Evolutionary conservation across 805 yeast species (phyloP), one percentile per base, ranked within the genome.

Genomic region (Yamadazyma phyllophila): DNA sequence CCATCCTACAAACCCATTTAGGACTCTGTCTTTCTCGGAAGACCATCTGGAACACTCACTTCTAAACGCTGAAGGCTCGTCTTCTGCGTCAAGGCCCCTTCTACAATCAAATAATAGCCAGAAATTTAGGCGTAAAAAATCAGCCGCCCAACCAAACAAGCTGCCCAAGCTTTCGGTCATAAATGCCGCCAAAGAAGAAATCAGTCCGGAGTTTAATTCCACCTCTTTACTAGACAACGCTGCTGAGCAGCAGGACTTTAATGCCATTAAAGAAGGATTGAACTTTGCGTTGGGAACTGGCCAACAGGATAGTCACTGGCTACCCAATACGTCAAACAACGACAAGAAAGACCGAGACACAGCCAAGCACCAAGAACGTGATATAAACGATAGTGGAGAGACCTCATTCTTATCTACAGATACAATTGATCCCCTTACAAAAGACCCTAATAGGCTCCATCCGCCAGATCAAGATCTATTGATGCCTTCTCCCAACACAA

Each of bases 241-340:
- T 4, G 56, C 64, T 2, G 54, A 56, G 11, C 56, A 53, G n/a
- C 56, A 56, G 35, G 69, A 66, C 44, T 52, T 65, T 26, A 60
- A 60, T 31, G 69, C 68, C 29, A 50, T 67, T 26, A 56, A 55
- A 40, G 66, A 65, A 46, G 71, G 72, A 1, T 50, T 67, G 9
- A 56, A 55, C 27, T 60, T 62, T 46, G 73, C 73, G 3, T 54
- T 67, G n/a, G 73, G 73, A 6, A 51, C 59, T 3, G 42, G 52
- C 11, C 52, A 52, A 6, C 47, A 52, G 5, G 55, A 41, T 7
- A 55, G 62, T 10, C 56, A 61, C 35, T 66, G 72, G 72, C 59
- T 66, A 32, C 71, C 71, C 4, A 27, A 30, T 5, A 26, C 32
- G 2, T n/a, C 26, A 7, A 41, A 15, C 10, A 26, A 33, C 15